Evolutionary conservation across 805 yeast genomes (phyloP).

Genomic region (Saturnispora sekii): DNA sequence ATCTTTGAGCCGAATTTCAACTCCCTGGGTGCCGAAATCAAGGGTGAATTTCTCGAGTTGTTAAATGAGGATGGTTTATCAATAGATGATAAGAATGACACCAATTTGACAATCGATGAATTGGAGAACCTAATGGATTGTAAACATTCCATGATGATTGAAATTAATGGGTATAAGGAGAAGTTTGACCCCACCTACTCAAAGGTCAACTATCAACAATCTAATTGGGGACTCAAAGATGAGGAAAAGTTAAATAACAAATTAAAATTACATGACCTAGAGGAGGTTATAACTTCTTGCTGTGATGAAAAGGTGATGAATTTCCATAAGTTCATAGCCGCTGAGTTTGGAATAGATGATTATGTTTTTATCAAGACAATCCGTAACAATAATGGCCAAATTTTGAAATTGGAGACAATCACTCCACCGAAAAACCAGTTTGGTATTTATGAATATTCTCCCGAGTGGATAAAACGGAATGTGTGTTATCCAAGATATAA

Average conservation of each 20-base stretch:
- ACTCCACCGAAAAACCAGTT: slow-evolving; percentile 12
- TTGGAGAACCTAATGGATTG: too few species aligned
- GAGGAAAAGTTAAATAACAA: background rate
- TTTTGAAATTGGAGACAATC: slow-evolving; percentile 30
- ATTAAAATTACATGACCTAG: background rate
- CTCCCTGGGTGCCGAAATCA: background rate
- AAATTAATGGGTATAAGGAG: slow-evolving; percentile 10
- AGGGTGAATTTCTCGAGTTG: background rate
- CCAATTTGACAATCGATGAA: too few species aligned
- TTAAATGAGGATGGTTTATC: slow-evolving; percentile 2
- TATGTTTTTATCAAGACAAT: slow-evolving; percentile 30
- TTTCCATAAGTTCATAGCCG: slow-evolving; percentile 15
- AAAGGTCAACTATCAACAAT: slow-evolving; percentile 7
- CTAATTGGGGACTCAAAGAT: slow-evolving; percentile 3
- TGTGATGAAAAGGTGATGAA: slow-evolving; percentile 9
- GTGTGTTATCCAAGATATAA: slow-evolving; percentile 37
- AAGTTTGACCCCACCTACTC: background rate
- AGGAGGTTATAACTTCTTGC: background rate
- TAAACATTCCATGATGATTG: slow-evolving; percentile 6
- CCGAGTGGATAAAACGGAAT: slow-evolving; percentile 30
- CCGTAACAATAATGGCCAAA: slow-evolving; percentile 30
- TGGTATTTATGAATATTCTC: slow-evolving; percentile 14
- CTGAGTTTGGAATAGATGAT: slow-evolving; percentile 12
- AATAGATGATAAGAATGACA: background rate
- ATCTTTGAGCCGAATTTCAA: slow-evolving; percentile 11